Evolutionary conservation across 75 land plant genomes (phyloP).

Genomic region (Isoetes taiwanensis): DNA sequence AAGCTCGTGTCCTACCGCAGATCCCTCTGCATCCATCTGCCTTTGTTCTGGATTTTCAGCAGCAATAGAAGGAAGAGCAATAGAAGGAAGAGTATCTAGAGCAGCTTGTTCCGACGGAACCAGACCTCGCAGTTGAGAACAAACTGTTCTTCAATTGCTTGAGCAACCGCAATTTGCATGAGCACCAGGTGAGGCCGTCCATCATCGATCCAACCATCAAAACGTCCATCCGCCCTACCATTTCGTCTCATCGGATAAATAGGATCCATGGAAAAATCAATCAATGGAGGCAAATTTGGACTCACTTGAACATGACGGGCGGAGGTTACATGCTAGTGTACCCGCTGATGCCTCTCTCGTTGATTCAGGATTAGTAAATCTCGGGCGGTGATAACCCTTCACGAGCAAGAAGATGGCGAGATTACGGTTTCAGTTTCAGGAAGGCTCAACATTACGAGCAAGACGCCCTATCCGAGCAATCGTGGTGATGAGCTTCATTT

Average conservation of each 20-base stretch:
- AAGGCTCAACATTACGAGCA: slow-evolving; percentile 45
- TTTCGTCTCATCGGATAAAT: slow-evolving; percentile 42
- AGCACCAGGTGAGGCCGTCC: slow-evolving; percentile 79
- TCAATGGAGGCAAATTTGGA: too few relatives aligned
- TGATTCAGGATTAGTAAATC: too few relatives aligned
- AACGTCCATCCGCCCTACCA: slow-evolving; percentile 56
- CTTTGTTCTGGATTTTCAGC: slow-evolving; percentile 13
- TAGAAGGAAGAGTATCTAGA: background rate
- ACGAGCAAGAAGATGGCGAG: too few relatives aligned
- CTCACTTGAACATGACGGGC: too few relatives aligned
- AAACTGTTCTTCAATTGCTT: slow-evolving; percentile 76
- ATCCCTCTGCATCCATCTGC: slow-evolving; percentile 12
- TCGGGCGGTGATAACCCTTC: too few relatives aligned
- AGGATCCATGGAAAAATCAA: slow-evolving; percentile 67
- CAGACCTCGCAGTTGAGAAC: slow-evolving; percentile 38
- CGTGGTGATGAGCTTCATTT: slow-evolving; percentile 38
- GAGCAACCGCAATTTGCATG: slow-evolving; percentile 65
- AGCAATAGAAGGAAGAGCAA: background rate
- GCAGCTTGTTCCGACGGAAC: too few relatives aligned
- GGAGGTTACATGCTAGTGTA: too few relatives aligned
- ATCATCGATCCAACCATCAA: slow-evolving; percentile 86
- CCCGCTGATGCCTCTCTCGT: too few relatives aligned
- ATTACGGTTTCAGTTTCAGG: too few relatives aligned
- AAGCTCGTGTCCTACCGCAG: too few relatives aligned
- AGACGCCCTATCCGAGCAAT: slow-evolving; percentile 49